Evolutionary conservation across 176 grass and related monocot species (phyloP).

Genomic region (Triticum urartu): DNA sequence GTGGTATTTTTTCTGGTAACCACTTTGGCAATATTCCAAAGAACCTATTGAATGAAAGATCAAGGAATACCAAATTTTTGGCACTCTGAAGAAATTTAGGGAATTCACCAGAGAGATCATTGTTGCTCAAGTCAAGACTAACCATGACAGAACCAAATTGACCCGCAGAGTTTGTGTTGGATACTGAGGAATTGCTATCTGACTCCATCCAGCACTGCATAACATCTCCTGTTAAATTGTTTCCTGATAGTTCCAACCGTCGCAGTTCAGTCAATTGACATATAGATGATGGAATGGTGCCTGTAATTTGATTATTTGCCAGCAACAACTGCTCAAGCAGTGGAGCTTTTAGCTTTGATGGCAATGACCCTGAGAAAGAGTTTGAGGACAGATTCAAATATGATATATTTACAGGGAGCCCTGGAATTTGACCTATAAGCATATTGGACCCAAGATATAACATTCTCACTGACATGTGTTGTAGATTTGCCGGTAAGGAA

Average conservation of each 20-base stretch:
- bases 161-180: no score
- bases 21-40: not conserved
- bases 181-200: not conserved
- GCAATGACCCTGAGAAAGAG: not conserved
- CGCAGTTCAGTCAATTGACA: not conserved
- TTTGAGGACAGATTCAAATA: not conserved
- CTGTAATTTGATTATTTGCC: not conserved
- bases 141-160: not conserved
- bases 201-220: not conserved
- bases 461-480: not conserved
- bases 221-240: not conserved
- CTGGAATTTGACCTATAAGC: not conserved
- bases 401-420: not conserved
- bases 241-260: not conserved
- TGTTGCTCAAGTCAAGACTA: not conserved
- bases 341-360: not conserved
- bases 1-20: not conserved
- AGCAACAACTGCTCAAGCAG: accelerated
- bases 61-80: not conserved
- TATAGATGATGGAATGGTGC: not conserved
- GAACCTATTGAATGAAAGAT: not conserved
- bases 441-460: not conserved
- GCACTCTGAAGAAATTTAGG: not conserved
- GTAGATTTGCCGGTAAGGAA: not conserved
- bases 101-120: not conserved